A percentile compares a stretch with the other conserved stretches of the same genome.
Conservation (phyloP, 2,329 filamentous ascomycete species). For the Chalaropsis thielavioides region DNA sequence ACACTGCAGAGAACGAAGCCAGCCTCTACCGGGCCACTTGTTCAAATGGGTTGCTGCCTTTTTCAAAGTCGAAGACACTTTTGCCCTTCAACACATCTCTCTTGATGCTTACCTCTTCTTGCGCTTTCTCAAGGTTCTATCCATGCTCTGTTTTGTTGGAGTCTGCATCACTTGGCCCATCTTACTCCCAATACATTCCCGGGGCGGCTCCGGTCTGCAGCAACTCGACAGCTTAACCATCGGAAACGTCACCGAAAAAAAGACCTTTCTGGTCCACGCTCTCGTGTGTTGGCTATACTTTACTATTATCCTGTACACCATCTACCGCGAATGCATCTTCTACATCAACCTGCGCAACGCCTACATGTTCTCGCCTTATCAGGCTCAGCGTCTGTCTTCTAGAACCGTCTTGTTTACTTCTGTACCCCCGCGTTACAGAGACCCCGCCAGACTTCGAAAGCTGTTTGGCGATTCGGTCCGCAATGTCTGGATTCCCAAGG, state of each 20-base stretch:
- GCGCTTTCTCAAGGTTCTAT: constrained; percentile 64
- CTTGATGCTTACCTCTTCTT: constrained; percentile 82
- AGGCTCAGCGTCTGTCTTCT: constrained; percentile 72
- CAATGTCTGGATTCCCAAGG: constrained; percentile 69
- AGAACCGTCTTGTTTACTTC: constrained; percentile 86
- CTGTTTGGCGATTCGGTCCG: constrained; percentile 70
- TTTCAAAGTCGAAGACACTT: constrained; percentile 54
- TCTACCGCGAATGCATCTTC: constrained; percentile 81
- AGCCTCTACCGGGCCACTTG: constrained; percentile 39
- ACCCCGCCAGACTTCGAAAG: constrained; percentile 54
- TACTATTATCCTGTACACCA: constrained; percentile 73
- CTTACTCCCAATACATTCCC: constrained; percentile 69
- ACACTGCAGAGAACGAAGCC: constrained; percentile 37
- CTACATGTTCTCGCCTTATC: constrained; percentile 73
- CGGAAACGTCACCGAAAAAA: constrained; percentile 39
- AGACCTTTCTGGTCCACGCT: constrained; percentile 66
- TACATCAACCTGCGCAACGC: constrained; percentile 90
- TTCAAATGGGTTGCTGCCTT: constrained; percentile 50
- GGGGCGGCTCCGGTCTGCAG: constrained; percentile 49
- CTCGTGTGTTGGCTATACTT: constrained; percentile 73
- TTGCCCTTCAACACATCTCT: constrained; percentile 71
- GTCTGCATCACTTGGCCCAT: constrained; percentile 74
- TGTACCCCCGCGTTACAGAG: constrained; percentile 62
- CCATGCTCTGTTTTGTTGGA: constrained; percentile 67
- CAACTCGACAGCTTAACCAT: constrained; percentile 45